Base-by-base conservation (phyloP, 495 filamentous ascomycete species). In the Neurospora pannonica region DNA sequence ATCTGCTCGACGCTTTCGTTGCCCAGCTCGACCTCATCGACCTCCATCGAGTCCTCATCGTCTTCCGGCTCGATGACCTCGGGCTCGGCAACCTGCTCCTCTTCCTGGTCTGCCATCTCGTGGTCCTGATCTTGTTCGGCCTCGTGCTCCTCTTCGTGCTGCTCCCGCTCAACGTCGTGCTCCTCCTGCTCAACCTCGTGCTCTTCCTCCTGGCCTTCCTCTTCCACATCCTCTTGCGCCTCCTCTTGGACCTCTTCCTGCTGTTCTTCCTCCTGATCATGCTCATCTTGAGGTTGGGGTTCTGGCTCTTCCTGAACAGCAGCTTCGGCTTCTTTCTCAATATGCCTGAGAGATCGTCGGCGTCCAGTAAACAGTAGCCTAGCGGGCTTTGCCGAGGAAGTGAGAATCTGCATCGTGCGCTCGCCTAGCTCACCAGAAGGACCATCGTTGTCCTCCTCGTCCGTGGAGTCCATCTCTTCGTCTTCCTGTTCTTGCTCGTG, bases 11-110 rank as follows among this genome's bases (percentile, higher is more conserved):
- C 17, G 21, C 48, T 31, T 17, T 73, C 73, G 70, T 79, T 71
- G 77, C 73, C 70, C 75, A 73, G 36, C 71, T 79, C 74, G 75
- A 71, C 36, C 48, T 80, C 9, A 54, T 74, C 21, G n/a, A 76
- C 74, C 70, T 76, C 71, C 67, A 72, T 71, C 37, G 36, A 37
- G 15, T 74, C 54, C 28, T 67, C 54, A 0, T 67, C 54, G 28
- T 5, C 13, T 34, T 34, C 28, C 3, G 28, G 54, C 5, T 67
- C 54, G 54, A 67, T 34, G 15, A 34, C 3, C 15, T 67, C 54
- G 15, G 54, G 54, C 28, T 67, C 54, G 15, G 24, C 28, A 67
- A 9, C 15, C 1, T 67, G 54, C 15, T 67, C 54, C 28, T 67
- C 54, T 34, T 67, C 54, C 5, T 3, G 24, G 28, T 67, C 54